phyloP scores from a whole-genome alignment of 768 basidiomycete genomes.

The Chalciporus sphaerocephalus region DNA sequence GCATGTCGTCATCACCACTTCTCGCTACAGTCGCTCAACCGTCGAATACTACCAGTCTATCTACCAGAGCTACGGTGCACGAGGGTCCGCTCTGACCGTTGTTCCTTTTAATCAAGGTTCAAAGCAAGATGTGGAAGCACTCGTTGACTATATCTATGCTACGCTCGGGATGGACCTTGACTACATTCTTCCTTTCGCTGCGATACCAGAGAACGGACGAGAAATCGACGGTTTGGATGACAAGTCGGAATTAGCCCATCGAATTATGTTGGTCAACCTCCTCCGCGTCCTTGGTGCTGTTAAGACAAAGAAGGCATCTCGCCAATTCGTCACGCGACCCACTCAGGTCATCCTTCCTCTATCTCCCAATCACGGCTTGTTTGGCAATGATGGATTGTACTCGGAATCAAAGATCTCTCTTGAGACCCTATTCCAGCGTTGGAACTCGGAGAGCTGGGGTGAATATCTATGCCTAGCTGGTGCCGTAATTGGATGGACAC shows the following conservation, averaged over 20 bases:
- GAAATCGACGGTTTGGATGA: conserved; percentile 98
- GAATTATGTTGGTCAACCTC: conserved; percentile 97
- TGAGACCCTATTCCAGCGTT: conserved; percentile 97
- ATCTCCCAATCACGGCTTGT: conserved; percentile 96
- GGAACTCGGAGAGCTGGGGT: conserved; percentile 98
- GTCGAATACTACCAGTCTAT: conserved; percentile 99
- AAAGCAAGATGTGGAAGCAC: conserved; percentile 96
- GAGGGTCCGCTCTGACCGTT: conserved; percentile 94
- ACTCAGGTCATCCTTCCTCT: conserved; percentile 98
- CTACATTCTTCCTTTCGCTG: conserved; percentile 97
- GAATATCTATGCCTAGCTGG: conserved; percentile 98
- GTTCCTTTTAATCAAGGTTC: conserved; percentile 99
- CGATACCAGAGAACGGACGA: conserved; percentile 96
- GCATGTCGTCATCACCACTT: conserved; percentile 95
- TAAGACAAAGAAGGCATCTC: conserved; percentile 96
- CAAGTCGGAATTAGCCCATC: conserved; percentile 94
- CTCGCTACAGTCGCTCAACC: conserved; percentile 90
- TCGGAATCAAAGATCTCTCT: conserved; percentile 98
- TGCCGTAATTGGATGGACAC: conserved; percentile 98
- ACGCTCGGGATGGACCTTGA: conserved; percentile 95
- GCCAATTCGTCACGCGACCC: conserved; percentile 94
- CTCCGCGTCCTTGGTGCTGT: conserved; percentile 95
- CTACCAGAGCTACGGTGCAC: conserved; percentile 91
- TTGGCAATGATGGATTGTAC: conserved; percentile 97
- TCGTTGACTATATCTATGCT: conserved; percentile 97